These are phyloP conservation scores for Coemansia sp. DNA, from an alignment of 192 early-diverging fungal genomes.

Conservation along the genomic window DNA sequence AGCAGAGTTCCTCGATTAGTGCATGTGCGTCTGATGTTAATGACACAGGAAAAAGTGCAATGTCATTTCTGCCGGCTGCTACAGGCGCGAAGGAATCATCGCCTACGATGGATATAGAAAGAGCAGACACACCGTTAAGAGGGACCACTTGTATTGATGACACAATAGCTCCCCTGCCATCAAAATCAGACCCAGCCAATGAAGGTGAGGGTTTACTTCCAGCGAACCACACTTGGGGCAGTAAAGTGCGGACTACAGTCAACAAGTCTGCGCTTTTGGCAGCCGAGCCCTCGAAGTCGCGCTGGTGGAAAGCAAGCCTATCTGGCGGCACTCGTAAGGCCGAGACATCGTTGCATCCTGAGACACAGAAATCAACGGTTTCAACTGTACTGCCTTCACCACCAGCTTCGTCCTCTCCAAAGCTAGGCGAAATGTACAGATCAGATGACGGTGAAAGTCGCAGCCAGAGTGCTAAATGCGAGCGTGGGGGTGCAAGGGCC, in stretches of 20 bases:
- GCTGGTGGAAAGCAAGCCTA: slow-evolving; percentile 48
- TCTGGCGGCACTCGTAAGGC: slow-evolving; percentile 10
- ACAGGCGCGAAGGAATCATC: neutral
- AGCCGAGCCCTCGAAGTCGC: slow-evolving; percentile 18
- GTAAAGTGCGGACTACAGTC: slow-evolving; percentile 6
- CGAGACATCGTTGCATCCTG: neutral
- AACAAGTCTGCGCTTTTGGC: neutral
- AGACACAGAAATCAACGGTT: neutral
- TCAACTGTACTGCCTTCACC: neutral
- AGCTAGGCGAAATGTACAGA: neutral
- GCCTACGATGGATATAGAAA: neutral
- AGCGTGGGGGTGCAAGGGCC: slow-evolving; percentile 4
- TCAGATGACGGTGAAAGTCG: slow-evolving; percentile 11
- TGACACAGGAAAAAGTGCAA: neutral
- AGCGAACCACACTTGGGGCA: slow-evolving; percentile 21
- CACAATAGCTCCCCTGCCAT: neutral
- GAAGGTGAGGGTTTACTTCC: neutral
- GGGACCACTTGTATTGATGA: neutral
- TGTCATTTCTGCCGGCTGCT: neutral
- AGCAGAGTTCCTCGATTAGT: neutral
- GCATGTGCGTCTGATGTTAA: neutral
- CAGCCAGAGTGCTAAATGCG: neutral
- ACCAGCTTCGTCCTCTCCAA: neutral
- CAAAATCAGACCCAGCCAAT: neutral
- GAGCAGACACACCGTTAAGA: neutral